Conservation (phyloP, 192 early-diverging fungal genomes). For the Backusella parvicylindrica region DNA sequence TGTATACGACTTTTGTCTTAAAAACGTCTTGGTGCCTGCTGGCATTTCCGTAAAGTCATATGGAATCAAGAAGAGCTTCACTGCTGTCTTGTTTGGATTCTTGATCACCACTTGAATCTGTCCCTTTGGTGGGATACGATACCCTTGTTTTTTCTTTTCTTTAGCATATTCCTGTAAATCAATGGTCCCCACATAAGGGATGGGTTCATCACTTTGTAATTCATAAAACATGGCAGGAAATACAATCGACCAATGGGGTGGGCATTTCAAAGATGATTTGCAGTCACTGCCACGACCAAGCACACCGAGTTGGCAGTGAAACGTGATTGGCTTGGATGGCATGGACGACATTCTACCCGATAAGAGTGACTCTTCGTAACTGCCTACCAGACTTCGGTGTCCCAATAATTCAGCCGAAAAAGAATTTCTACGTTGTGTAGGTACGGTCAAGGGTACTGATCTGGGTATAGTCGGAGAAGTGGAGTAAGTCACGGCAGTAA, state of each 20-base stretch:
- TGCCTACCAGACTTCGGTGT: conserved; percentile 42
- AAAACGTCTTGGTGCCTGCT: conserved; percentile 65
- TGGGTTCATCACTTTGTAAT: conserved; percentile 45
- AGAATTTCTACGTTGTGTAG: not conserved
- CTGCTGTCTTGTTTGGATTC: conserved; percentile 70
- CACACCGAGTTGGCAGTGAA: conserved; percentile 68
- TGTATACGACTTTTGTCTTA: conserved; percentile 73
- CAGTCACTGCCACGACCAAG: conserved; percentile 52
- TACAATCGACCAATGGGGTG: conserved; percentile 56
- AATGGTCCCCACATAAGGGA: conserved; percentile 76
- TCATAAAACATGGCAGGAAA: conserved; percentile 81
- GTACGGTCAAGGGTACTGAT: conserved; percentile 18
- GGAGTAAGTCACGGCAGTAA: conserved; percentile 15
- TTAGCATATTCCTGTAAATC: conserved; percentile 41
- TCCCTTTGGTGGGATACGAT: conserved; percentile 66
- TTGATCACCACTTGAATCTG: conserved; percentile 82
- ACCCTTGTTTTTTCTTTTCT: conserved; percentile 14
- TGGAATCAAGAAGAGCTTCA: conserved; percentile 76
- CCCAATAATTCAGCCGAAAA: conserved; percentile 26
- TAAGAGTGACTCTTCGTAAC: conserved; percentile 70
- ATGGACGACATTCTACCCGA: conserved; percentile 73
- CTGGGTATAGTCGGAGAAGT: conserved; percentile 10
- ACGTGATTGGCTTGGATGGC: conserved; percentile 70
- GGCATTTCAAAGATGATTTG: conserved; percentile 57
- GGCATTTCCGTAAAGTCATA: conserved; percentile 82